Evolutionary conservation across 2,329 filamentous ascomycete genomes (phyloP).

Genomic region (Intubia oerlemansii): DNA sequence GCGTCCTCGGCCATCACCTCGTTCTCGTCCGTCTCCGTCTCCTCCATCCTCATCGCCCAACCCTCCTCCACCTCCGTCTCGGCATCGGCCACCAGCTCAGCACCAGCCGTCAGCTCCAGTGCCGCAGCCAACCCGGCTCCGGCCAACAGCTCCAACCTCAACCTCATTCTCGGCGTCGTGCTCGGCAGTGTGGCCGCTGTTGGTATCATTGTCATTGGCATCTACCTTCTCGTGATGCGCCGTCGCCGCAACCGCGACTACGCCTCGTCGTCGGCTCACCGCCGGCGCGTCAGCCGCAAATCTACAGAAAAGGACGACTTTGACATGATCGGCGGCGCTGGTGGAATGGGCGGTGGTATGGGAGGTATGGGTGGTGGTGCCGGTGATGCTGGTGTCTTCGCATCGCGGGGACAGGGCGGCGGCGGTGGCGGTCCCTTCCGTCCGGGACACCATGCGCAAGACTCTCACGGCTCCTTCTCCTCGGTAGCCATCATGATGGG

Average conservation of each 20-base stretch:
- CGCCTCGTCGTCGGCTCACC: conserved; percentile 25
- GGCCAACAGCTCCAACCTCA: conserved; percentile 14
- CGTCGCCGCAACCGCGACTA: conserved; percentile 24
- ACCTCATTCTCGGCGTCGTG: conserved; percentile 32
- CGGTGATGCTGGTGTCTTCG: too few relatives aligned
- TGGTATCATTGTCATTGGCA: conserved; percentile 52
- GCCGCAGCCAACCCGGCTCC: conserved; percentile 11
- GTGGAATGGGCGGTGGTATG: too few relatives aligned
- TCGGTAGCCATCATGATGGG: conserved; percentile 48
- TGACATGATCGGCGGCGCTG: too few relatives aligned
- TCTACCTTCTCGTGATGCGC: conserved; percentile 47
- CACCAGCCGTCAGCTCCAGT: too few relatives aligned
- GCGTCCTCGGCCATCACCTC: conserved; percentile 12
- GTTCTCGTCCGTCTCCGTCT: conserved; percentile 4
- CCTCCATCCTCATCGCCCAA: too few relatives aligned
- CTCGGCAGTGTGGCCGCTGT: conserved; percentile 1
- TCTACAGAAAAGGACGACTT: too few relatives aligned
- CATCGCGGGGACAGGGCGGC: too few relatives aligned
- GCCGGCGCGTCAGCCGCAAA: conserved; percentile 20
- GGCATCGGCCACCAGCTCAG: too few relatives aligned
- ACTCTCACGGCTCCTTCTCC: conserved; percentile 35
- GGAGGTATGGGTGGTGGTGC: too few relatives aligned
- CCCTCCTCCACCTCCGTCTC: conserved; percentile 4
- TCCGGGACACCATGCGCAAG: conserved; percentile 30
- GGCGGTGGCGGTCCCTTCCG: too few relatives aligned